Base-by-base conservation (phyloP, 2,329 filamentous ascomycete species). In the Podosphaera leucotricha region DNA sequence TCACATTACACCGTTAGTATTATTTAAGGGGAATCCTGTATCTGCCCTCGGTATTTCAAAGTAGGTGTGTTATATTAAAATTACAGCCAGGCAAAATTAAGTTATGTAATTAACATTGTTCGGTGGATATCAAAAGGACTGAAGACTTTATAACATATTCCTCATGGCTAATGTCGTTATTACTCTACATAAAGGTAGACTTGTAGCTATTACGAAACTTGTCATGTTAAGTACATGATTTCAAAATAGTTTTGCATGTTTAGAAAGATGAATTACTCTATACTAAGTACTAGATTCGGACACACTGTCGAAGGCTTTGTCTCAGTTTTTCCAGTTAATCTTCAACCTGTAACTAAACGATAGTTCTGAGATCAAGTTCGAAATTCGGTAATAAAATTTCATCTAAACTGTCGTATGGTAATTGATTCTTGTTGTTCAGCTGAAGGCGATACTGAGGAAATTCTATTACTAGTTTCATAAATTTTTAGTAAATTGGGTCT, bases 11-110 rank as follows among this genome's bases (percentile, higher is more conserved):
- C 50, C 52, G 52, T 53, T 47, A 33, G 46, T 54, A 51, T 33
- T 47, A 47, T 48, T 42, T 44, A 40, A 46, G 42, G 51, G 50
- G 49, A 50, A 54, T 53, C 53, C 48, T 48, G 56, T 54, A 49
- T 41, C 28, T 21, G 40, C 40, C 19, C 22, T 41, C 26, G 26
- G 22, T 33, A 41, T 41, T 30, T 41, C 22, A 41, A 41, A 30
- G 26, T 11, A 41, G 26, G n/a, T 41, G 18, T 30, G 24, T 21
- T 18, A 41, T 30, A 41, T 24, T 41, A 24, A 30, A 41, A 20
- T 41, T 30, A 30, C 19, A 30, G 40, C 3, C 18, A 30, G 16
- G 22, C 11, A 41, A 3, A 30, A 33, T 28, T 16, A 8, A 33
- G 8, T 30, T 41, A 33, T 18, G 40, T 41, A 8, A 30, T 15